Evolutionary conservation across 192 early-diverging fungal species (phyloP).

Genomic region (Thamnidium elegans): DNA sequence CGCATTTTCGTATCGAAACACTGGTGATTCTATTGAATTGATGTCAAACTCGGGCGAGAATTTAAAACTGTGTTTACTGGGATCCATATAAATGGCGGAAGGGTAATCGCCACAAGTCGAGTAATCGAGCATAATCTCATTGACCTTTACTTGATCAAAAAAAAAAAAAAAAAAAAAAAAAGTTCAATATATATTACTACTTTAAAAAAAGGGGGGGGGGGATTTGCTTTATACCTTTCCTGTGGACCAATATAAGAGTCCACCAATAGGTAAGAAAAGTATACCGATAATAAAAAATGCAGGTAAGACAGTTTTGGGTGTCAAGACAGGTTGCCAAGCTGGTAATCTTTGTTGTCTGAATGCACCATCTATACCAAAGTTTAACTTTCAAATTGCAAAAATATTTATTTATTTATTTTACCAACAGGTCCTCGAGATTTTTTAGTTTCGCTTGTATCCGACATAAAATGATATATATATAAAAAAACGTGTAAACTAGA

Average conservation of each 20-base stretch:
- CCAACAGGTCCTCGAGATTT: constrained; percentile 27
- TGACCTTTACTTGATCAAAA: constrained; percentile 34
- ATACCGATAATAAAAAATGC: constrained; percentile 93
- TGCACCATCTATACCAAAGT: constrained; percentile 64
- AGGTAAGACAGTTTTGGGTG: constrained; percentile 92
- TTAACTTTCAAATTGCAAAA: neutral
- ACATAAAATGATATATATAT: too few species aligned
- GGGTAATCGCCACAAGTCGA: constrained; percentile 34
- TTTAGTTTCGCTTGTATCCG: constrained; percentile 9
- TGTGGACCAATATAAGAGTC: constrained; percentile 78
- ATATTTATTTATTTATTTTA: neutral
- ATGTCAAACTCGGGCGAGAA: constrained; percentile 13
- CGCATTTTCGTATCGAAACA: constrained; percentile 18
- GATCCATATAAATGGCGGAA: constrained; percentile 13
- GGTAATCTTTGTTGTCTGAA: constrained; percentile 97
- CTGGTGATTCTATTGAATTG: constrained; percentile 16
- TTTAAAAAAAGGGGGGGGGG: neutral
- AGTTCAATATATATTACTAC: too few species aligned
- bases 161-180: too few species aligned
- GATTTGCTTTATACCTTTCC: constrained; percentile 5
- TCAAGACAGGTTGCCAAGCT: constrained; percentile 97
- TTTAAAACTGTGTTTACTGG: constrained; percentile 32
- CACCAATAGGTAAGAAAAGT: constrained; percentile 91
- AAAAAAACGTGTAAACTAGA: too few species aligned
- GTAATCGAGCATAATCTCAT: constrained; percentile 51